phyloP scores from a whole-genome alignment of 768 basidiomycete genomes.

The Amanita molliuscula region DNA sequence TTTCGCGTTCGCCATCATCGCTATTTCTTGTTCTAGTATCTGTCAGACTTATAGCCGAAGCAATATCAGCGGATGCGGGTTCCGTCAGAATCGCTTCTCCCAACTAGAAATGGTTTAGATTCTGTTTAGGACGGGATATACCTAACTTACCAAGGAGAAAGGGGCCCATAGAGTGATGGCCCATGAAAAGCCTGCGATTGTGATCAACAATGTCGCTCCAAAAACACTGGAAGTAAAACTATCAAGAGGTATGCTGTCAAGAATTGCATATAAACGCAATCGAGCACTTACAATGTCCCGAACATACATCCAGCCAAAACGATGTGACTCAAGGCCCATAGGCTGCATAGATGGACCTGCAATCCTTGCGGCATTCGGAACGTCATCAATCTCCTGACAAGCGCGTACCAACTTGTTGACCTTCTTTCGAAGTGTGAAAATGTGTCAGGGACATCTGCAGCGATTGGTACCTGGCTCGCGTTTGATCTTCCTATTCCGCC shows the following conservation, averaged over 20 bases:
- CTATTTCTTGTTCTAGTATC: slow-evolving; percentile 30
- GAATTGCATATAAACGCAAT: neutral
- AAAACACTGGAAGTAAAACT: slow-evolving; percentile 65
- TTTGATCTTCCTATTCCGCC: neutral
- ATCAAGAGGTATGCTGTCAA: neutral
- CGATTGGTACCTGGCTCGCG: neutral
- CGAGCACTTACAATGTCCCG: slow-evolving; percentile 62
- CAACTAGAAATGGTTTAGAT: slow-evolving; percentile 33
- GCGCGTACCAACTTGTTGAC: neutral
- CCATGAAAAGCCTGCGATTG: slow-evolving; percentile 84
- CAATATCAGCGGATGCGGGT: slow-evolving; percentile 25
- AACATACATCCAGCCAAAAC: slow-evolving; percentile 73
- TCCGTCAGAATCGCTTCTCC: slow-evolving; percentile 79
- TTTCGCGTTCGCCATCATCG: slow-evolving; percentile 19
- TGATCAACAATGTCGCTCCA: slow-evolving; percentile 68
- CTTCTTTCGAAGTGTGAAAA: neutral
- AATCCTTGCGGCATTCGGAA: slow-evolving; percentile 28
- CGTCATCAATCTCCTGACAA: slow-evolving; percentile 9
- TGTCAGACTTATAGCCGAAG: slow-evolving; percentile 29
- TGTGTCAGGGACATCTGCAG: neutral
- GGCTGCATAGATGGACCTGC: slow-evolving; percentile 50
- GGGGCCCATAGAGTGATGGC: slow-evolving; percentile 91
- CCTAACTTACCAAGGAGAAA: slow-evolving; percentile 62
- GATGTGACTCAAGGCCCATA: slow-evolving; percentile 75
- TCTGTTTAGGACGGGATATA: neutral